Percentiles rank a stretch among this genome's conserved stretches.
phyloP scores from a whole-genome alignment of 768 basidiomycete species.

The Pleurotus citrinopileatus region DNA sequence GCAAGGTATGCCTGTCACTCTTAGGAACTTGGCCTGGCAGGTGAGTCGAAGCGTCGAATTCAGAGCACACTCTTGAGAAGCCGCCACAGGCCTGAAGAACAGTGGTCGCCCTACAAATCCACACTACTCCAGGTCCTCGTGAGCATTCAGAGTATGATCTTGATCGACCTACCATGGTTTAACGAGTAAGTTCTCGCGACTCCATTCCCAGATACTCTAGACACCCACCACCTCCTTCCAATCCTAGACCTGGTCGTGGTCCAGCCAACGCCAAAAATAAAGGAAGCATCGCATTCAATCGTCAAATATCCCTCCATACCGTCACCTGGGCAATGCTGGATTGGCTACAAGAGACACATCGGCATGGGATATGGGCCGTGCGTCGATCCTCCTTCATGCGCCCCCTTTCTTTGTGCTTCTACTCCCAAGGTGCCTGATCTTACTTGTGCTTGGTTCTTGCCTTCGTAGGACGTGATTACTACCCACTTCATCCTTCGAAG shows the following conservation, averaged over 20 bases:
- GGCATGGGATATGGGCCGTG: slow-evolving; percentile 45
- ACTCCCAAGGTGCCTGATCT: background rate
- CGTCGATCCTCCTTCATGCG: slow-evolving; percentile 13
- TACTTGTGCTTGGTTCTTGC: background rate
- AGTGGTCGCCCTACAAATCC: slow-evolving; percentile 47
- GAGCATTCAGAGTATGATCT: slow-evolving; percentile 58
- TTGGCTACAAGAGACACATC: slow-evolving; percentile 44
- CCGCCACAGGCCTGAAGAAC: slow-evolving; percentile 27
- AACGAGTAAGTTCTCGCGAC: slow-evolving; percentile 44
- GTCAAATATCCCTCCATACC: slow-evolving; percentile 38
- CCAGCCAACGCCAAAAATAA: slow-evolving; percentile 30
- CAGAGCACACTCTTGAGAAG: background rate
- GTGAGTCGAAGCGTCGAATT: slow-evolving; percentile 22
- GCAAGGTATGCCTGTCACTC: slow-evolving; percentile 53
- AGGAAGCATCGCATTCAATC: slow-evolving; percentile 45
- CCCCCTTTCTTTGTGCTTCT: slow-evolving; percentile 3
- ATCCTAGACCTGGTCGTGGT: slow-evolving; percentile 49
- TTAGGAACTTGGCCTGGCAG: slow-evolving; percentile 56
- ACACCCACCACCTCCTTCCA: too few relatives aligned
- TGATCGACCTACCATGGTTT: slow-evolving; percentile 52
- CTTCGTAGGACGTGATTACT: slow-evolving; percentile 12
- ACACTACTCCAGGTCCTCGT: slow-evolving; percentile 56
- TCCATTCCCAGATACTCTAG: too few relatives aligned
- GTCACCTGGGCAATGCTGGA: slow-evolving; percentile 52
- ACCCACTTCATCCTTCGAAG: slow-evolving; percentile 11